Conservation (phyloP, 2,329 filamentous ascomycete species). For the Grosmannia serpens region DNA sequence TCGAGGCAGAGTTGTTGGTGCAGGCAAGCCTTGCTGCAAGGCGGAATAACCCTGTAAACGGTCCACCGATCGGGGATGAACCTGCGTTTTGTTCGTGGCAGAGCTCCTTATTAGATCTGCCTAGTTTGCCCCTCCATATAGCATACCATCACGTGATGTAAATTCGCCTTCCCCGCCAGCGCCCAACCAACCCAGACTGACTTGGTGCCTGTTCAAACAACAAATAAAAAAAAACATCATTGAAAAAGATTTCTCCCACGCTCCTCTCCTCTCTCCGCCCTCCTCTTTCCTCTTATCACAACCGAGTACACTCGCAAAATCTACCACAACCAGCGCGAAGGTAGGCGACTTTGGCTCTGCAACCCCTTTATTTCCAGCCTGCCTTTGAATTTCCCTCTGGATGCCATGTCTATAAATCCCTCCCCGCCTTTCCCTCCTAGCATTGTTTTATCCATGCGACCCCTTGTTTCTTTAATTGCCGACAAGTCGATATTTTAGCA, state of each 20-base stretch:
- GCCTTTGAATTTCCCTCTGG: neutral
- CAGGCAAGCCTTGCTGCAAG: neutral
- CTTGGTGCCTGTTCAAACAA: slow-evolving; percentile 9
- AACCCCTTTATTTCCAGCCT: neutral
- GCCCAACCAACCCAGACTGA: slow-evolving; percentile 9
- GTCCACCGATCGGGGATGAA: neutral
- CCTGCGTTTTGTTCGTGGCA: neutral
- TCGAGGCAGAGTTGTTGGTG: neutral
- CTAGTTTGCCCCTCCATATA: slow-evolving; percentile 1
- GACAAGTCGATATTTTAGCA: neutral
- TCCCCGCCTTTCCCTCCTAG: neutral
- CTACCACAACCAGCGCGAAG: slow-evolving; percentile 6
- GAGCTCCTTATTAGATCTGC: neutral
- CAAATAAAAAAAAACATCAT: slow-evolving; percentile 12
- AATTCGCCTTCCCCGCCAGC: slow-evolving; percentile 3
- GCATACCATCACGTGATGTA: slow-evolving; percentile 7
- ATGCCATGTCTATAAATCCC: neutral
- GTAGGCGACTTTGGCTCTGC: slow-evolving; percentile 1
- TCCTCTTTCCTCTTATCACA: slow-evolving; percentile 3
- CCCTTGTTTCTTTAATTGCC: neutral
- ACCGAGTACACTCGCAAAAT: slow-evolving; percentile 3
- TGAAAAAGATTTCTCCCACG: slow-evolving; percentile 12
- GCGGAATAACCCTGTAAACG: neutral
- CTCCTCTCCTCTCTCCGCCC: neutral
- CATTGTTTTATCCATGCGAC: neutral